Conservation (phyloP, 176 grass and related monocot species). For the Zoysia pacifica region DNA sequence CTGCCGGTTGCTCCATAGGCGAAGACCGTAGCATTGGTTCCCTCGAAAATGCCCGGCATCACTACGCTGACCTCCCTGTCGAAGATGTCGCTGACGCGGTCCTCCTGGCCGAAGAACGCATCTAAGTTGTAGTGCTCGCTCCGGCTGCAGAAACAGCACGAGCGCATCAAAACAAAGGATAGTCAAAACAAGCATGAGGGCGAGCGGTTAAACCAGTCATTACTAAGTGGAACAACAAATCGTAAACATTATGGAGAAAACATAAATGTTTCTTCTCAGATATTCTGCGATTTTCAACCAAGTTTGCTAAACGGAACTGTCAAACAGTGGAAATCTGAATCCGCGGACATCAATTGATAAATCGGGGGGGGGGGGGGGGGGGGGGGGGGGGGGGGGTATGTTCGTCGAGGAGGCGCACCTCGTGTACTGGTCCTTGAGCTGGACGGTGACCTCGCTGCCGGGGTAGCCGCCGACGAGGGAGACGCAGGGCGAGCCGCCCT, state of each 20-base stretch:
- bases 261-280: background rate
- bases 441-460: constrained; percentile 58
- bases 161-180: background rate
- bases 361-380: background rate
- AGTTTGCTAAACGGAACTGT: background rate
- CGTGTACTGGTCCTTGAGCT: constrained; percentile 77
- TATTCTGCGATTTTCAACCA: background rate
- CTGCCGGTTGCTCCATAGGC: constrained; percentile 85
- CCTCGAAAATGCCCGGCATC: constrained; percentile 74
- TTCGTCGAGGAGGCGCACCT: constrained; percentile 40
- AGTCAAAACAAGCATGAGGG: background rate
- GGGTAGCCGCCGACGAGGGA: constrained; percentile 45
- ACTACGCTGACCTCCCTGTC: constrained; percentile 61
- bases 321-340: background rate
- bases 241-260: background rate
- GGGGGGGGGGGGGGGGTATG: background rate
- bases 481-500: constrained; percentile 59
- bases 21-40: constrained; percentile 66
- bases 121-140: constrained; percentile 80
- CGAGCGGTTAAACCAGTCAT: background rate
- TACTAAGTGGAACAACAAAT: background rate
- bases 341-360: background rate
- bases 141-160: constrained; percentile 47
- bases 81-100: constrained; percentile 54
- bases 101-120: constrained; percentile 69